Evolutionary conservation across 2,329 filamentous ascomycete species (phyloP).

Genomic region (Talaromyces sp.): DNA sequence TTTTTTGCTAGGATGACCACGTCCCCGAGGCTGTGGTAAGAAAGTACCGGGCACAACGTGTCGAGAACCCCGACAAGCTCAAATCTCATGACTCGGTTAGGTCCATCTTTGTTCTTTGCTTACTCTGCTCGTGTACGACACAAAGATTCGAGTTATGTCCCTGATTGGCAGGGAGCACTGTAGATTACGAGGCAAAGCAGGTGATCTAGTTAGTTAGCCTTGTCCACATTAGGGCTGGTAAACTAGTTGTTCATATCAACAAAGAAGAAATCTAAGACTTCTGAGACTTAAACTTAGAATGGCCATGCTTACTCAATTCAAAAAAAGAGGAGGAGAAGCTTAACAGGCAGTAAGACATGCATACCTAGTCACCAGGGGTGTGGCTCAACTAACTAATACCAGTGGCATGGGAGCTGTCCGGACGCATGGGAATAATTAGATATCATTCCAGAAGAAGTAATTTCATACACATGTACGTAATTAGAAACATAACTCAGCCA

Average conservation of each 20-base stretch:
- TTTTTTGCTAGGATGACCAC: background rate
- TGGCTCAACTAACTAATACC: background rate
- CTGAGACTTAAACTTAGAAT: background rate
- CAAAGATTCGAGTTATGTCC: background rate
- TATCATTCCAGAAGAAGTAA: slow-evolving; percentile 5
- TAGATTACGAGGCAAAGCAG: slow-evolving; percentile 1
- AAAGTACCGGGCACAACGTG: slow-evolving; percentile 6
- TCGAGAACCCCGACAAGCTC: background rate
- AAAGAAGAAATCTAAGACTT: background rate
- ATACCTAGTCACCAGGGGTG: background rate
- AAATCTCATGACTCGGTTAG: slow-evolving; percentile 5
- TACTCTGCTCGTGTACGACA: slow-evolving; percentile 8
- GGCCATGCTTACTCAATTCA: background rate
- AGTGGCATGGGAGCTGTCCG: background rate
- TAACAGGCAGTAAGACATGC: background rate
- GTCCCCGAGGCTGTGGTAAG: slow-evolving; percentile 4
- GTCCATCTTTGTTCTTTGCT: background rate
- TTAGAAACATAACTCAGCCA: slow-evolving; percentile 31
- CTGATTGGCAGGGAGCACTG: slow-evolving; percentile 4
- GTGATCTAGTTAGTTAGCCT: background rate
- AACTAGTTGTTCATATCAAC: background rate
- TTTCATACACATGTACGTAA: background rate
- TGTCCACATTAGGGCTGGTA: background rate
- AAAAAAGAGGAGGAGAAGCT: background rate
- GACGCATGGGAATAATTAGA: background rate